These are phyloP conservation scores for Beta corolliflora DNA, from an alignment of 179 eudicot species.

Conservation along the genomic window DNA sequence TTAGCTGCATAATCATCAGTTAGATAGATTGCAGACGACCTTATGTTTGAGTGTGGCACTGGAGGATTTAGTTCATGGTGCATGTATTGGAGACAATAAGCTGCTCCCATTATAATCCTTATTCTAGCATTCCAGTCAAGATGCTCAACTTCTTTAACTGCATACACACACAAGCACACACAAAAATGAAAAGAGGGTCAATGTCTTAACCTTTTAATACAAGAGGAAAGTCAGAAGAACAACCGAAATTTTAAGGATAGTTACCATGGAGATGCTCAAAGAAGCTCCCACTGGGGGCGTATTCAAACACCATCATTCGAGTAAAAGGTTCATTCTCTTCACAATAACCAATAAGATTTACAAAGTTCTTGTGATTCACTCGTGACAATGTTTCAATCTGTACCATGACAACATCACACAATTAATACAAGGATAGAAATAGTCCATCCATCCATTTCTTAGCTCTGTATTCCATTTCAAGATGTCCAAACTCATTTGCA, in stretches of 20 bases:
- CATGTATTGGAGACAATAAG: conserved; percentile 87
- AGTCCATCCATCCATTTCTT: background rate
- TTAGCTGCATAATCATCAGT: conserved; percentile 95
- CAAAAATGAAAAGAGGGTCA: conserved; percentile 4
- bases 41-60: conserved; percentile 48
- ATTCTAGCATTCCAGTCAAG: conserved; percentile 83
- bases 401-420: conserved; percentile 11
- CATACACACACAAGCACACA: background rate
- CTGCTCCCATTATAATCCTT: conserved; percentile 80
- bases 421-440: background rate
- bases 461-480: background rate
- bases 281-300: conserved; percentile 85
- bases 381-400: conserved; percentile 86
- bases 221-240: background rate
- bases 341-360: conserved; percentile 91
- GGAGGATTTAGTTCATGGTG: conserved; percentile 78
- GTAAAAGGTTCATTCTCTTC: conserved; percentile 85
- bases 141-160: conserved; percentile 81
- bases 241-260: background rate
- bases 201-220: background rate
- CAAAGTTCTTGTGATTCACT: conserved; percentile 93
- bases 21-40: conserved; percentile 47
- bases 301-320: conserved; percentile 96
- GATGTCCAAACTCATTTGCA: background rate
- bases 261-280: conserved; percentile 93